Evolutionary conservation across 176 grass and related monocot genomes (phyloP).

Genomic region (Tuctoria greenei): DNA sequence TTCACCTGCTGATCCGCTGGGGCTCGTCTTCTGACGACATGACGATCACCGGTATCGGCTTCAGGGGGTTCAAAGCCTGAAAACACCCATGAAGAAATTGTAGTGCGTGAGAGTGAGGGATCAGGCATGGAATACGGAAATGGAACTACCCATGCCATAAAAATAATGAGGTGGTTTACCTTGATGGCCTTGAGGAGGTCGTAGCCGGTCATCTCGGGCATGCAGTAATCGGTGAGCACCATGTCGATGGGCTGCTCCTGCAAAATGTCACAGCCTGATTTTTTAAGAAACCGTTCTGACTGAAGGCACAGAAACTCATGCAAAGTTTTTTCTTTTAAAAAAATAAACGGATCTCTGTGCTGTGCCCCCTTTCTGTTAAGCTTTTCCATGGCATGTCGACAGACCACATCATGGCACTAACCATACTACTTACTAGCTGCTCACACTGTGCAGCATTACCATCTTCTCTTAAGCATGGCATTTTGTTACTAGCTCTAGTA

Average conservation of each 20-base stretch:
- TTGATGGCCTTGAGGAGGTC: slow-evolving; percentile 93
- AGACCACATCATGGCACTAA: not conserved
- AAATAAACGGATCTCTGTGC: too few relatives aligned
- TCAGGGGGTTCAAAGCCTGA: slow-evolving; percentile 71
- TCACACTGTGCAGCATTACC: not conserved
- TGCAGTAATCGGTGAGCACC: slow-evolving; percentile 96
- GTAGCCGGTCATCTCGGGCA: slow-evolving; percentile 98
- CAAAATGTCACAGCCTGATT: not conserved
- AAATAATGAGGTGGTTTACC: slow-evolving; percentile 31
- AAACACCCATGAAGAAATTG: slow-evolving; percentile 6
- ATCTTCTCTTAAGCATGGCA: not conserved
- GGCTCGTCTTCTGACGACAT: slow-evolving; percentile 99
- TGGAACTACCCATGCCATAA: not conserved
- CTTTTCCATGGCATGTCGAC: not conserved
- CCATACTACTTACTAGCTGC: not conserved
- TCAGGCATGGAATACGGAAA: not conserved
- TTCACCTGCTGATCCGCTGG: slow-evolving; percentile 90
- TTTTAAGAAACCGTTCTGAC: not conserved
- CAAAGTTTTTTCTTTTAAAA: not conserved
- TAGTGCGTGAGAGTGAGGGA: not conserved
- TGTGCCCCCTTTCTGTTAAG: not conserved
- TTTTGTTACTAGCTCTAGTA: slow-evolving; percentile 8
- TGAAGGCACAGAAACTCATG: slow-evolving; percentile 12
- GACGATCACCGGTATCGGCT: slow-evolving; percentile 84
- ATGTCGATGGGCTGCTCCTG: slow-evolving; percentile 85